phyloP scores from a whole-genome alignment of 257 asterid species.

The Leptodermis oblonga region DNA sequence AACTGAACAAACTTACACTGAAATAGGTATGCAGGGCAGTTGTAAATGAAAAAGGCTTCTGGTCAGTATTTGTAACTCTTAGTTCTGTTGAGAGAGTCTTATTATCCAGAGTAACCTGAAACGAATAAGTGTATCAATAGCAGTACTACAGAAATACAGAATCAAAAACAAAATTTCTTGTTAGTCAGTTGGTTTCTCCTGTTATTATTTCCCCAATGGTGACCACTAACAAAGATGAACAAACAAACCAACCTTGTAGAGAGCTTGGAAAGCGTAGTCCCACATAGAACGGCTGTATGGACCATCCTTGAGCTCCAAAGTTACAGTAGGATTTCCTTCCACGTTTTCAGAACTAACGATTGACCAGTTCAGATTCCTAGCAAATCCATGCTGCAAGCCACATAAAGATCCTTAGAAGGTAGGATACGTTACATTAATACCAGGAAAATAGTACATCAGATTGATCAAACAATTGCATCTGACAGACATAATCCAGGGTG shows the following conservation, averaged over 20 bases:
- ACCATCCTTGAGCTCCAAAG: slow-evolving; percentile 86
- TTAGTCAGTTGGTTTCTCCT: neutral
- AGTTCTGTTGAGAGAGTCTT: slow-evolving; percentile 78
- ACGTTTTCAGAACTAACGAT: slow-evolving; percentile 61
- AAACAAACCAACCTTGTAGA: slow-evolving; percentile 59
- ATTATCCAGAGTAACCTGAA: slow-evolving; percentile 65
- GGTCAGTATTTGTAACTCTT: slow-evolving; percentile 69
- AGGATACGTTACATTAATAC: slow-evolving; percentile 16
- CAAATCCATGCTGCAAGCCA: slow-evolving; percentile 91
- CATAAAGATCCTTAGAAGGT: slow-evolving; percentile 21
- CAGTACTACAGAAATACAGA: neutral
- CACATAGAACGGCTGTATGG: slow-evolving; percentile 93
- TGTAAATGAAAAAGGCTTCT: slow-evolving; percentile 76
- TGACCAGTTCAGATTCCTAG: slow-evolving; percentile 83
- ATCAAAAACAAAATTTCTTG: neutral
- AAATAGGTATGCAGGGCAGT: slow-evolving; percentile 95
- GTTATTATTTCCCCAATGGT: neutral
- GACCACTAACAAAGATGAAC: neutral
- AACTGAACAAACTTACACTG: slow-evolving; percentile 42
- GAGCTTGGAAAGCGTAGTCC: slow-evolving; percentile 88
- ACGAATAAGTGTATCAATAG: slow-evolving; percentile 15
- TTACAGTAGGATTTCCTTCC: slow-evolving; percentile 64
- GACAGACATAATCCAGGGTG: neutral
- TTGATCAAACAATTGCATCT: slow-evolving; percentile 8
- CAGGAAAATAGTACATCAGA: slow-evolving; percentile 10